Conservation (phyloP, 306 rosid species). For the Lotus japonicus region DNA sequence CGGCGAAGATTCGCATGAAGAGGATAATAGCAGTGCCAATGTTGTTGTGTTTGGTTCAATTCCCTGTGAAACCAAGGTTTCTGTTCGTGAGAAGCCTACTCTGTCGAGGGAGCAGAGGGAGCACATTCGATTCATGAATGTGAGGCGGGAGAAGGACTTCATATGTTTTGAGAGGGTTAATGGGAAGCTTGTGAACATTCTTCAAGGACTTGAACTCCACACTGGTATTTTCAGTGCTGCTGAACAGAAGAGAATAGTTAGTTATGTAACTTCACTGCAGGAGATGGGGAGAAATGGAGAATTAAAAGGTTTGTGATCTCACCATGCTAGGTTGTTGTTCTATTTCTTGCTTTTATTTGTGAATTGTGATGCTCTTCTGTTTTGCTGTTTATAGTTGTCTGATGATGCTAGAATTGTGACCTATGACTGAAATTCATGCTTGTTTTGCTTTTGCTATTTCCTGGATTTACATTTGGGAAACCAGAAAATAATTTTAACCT, state of each 20-base stretch:
- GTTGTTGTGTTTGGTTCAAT: constrained; percentile 15
- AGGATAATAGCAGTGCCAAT: constrained; percentile 7
- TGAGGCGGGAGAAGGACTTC: constrained; percentile 56
- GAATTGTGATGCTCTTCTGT: background rate
- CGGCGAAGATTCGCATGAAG: constrained; percentile 39
- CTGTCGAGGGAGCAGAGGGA: constrained; percentile 80
- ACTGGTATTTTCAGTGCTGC: constrained; percentile 75
- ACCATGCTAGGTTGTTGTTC: no score
- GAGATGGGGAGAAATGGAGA: constrained; percentile 73
- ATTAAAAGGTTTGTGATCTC: constrained; percentile 70
- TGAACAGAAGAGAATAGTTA: constrained; percentile 80
- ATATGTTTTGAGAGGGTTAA: constrained; percentile 65
- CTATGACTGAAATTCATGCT: background rate
- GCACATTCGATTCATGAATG: constrained; percentile 56
- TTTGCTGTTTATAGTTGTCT: background rate
- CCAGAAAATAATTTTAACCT: background rate
- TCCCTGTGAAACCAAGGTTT: constrained; percentile 19
- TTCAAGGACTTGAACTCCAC: constrained; percentile 93
- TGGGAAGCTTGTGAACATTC: constrained; percentile 63
- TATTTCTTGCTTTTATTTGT: background rate
- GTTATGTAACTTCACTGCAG: constrained; percentile 43
- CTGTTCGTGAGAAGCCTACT: constrained; percentile 47
- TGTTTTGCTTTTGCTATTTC: background rate
- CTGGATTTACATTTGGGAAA: constrained; percentile 7
- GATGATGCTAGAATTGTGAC: background rate